These are phyloP conservation scores for Cucurbita maxima DNA, from an alignment of 306 rosid genomes.

Conservation along the genomic window DNA sequence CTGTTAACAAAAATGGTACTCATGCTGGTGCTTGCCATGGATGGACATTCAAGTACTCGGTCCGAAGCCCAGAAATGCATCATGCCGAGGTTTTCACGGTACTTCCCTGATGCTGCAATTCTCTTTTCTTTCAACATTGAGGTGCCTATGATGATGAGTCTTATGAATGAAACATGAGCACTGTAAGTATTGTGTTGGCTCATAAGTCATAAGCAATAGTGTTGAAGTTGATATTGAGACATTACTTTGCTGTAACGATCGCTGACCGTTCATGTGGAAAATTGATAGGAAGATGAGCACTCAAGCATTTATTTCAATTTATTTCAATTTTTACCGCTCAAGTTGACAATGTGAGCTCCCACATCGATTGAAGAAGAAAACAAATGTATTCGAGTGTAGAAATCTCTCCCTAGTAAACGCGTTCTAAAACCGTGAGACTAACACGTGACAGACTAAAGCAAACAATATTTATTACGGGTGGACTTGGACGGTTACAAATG, in stretches of 20 bases:
- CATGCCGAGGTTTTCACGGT: constrained; percentile 73
- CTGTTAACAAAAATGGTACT: constrained; percentile 50
- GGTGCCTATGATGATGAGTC: neutral
- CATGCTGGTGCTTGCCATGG: constrained; percentile 92
- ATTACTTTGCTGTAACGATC: neutral
- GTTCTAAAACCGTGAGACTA: no score
- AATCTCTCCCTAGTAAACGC: no score
- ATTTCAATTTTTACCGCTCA: no score
- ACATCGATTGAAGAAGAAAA: no score
- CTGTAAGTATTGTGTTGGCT: neutral
- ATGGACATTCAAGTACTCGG: constrained; percentile 85
- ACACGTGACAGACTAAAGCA: no score
- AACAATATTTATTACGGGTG: no score
- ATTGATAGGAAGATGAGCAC: neutral
- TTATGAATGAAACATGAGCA: neutral
- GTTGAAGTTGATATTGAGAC: neutral
- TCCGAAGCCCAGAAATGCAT: constrained; percentile 56
- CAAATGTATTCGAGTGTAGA: no score
- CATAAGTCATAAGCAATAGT: neutral
- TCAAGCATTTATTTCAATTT: no score
- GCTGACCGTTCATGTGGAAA: neutral
- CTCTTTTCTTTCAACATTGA: neutral
- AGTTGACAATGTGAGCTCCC: no score
- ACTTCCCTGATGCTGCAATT: constrained; percentile 25
- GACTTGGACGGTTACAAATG: no score